A percentile compares a stretch with the other conserved stretches of the same genome.
Evolutionary conservation across 2,329 filamentous ascomycete species (phyloP).

Genomic region (Monilinia vaccinii-corymbosi): DNA sequence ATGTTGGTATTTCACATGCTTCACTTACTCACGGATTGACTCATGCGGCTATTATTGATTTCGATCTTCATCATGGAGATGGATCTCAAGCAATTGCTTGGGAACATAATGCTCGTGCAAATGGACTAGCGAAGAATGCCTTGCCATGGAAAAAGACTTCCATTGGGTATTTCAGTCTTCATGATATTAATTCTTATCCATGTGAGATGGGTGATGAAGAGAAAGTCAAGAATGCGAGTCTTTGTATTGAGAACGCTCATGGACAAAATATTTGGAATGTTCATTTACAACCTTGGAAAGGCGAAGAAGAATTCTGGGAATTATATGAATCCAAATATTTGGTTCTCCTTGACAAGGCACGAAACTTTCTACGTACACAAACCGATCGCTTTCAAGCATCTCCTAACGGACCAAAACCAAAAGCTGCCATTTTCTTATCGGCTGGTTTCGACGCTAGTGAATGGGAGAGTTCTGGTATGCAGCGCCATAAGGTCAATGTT

Average conservation of each 20-base stretch:
- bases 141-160: slow-evolving; percentile 71
- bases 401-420: slow-evolving; percentile 53
- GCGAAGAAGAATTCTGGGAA: slow-evolving; percentile 75
- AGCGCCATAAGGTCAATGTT: slow-evolving; percentile 90
- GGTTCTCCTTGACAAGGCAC: slow-evolving; percentile 70
- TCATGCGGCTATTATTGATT: slow-evolving; percentile 73
- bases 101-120: slow-evolving; percentile 71
- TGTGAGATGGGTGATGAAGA: slow-evolving; percentile 90
- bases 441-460: slow-evolving; percentile 97
- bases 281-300: slow-evolving; percentile 82
- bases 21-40: slow-evolving; percentile 77
- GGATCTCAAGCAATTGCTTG: slow-evolving; percentile 94
- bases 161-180: slow-evolving; percentile 92
- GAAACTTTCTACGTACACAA: slow-evolving; percentile 65
- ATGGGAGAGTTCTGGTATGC: slow-evolving; percentile 88
- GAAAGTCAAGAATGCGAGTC: slow-evolving; percentile 86
- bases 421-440: slow-evolving; percentile 86
- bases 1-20: slow-evolving; percentile 90
- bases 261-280: slow-evolving; percentile 95
- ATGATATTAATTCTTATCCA: slow-evolving; percentile 97
- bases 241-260: slow-evolving; percentile 91
- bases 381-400: slow-evolving; percentile 53
- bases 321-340: slow-evolving; percentile 75
- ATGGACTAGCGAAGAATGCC: slow-evolving; percentile 57
- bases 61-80: slow-evolving; percentile 71